phyloP scores from a whole-genome alignment of 2,329 filamentous ascomycete genomes.

The Aaosphaeria pasadenensis region DNA sequence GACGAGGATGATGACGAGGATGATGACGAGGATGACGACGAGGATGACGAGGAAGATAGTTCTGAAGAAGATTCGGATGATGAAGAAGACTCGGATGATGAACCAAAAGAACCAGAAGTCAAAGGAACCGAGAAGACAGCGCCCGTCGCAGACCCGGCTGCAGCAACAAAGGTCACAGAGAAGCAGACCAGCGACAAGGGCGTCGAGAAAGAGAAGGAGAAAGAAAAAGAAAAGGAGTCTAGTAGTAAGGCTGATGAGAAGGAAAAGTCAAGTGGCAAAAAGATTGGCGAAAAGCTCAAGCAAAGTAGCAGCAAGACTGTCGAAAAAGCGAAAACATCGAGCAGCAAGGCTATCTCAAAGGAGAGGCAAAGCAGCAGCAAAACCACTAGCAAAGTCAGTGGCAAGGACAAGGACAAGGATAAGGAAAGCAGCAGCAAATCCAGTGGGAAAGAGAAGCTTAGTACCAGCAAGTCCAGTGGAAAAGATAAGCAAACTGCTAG shows the following conservation, averaged over 20 bases:
- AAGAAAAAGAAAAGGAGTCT: not conserved
- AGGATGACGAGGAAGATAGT: constrained; percentile 8
- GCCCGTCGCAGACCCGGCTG: constrained; percentile 20
- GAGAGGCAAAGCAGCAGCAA: not conserved
- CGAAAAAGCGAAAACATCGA: not conserved
- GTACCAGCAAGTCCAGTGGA: not conserved
- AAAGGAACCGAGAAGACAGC: constrained; percentile 3
- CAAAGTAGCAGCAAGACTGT: not conserved
- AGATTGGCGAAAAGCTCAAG: not conserved
- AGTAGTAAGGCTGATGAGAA: constrained; percentile 1
- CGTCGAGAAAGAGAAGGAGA: not conserved
- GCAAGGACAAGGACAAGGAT: not conserved
- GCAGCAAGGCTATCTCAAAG: not conserved
- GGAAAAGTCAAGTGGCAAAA: constrained; percentile 13
- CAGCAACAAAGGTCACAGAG: constrained; percentile 22
- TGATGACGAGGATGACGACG: constrained; percentile 9
- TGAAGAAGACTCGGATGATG: constrained; percentile 6
- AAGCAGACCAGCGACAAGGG: constrained; percentile 12
- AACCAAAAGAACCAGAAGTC: not conserved
- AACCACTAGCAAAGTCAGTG: not conserved
- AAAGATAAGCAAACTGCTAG: not conserved
- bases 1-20: constrained; percentile 7
- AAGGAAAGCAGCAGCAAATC: not conserved
- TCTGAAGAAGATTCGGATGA: constrained; percentile 7
- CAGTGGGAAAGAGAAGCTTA: too few species aligned